Evolutionary conservation across 192 early-diverging fungal genomes (phyloP), one percentile per base, ranked within the genome.

Genomic region (Coemansia sp.): DNA sequence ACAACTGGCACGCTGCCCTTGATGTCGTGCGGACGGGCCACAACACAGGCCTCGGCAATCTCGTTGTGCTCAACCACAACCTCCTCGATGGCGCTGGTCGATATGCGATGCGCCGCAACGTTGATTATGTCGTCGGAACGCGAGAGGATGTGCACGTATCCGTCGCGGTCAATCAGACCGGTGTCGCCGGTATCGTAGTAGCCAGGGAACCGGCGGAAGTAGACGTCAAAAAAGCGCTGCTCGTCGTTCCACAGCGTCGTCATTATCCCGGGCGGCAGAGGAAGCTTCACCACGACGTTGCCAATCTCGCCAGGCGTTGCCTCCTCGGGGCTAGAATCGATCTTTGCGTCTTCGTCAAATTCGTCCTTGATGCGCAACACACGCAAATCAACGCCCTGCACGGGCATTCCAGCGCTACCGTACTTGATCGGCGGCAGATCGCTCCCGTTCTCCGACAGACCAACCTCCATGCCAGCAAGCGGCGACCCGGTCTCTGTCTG

Each of bases 141-240:
- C 50, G 89, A 90, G 75, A 89, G 77, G 16, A 92, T 79, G 53
- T 89, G 87, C n/a, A 90, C 86, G 64, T 89, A 89, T 6, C 90
- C 92, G 64, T 92, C 88, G 47, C 84, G 82, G 78, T 93, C 93
- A 49, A 92, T 81, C 67, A 88, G 85, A 6, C 92, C 94, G 0
- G 91, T 88, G 69, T 96, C 94, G 9, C 93, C 92, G 1, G 91
- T 91, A 68, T 92, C 90, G 62, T 85, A 92, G 76, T 91, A 92
- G 0, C 94, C 94, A 1, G 91, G 90, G 66, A 92, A 96, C 39
- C 86, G 79, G 6, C 75, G 65, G 57, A 95, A 88, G 65, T 96
- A 94, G 49, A 86, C 86, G 43, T 89, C 81, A n/a, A 84, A 70
- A 70, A 91, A 96, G 41, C 91, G 88, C 21, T 66, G 64, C 50